Evolutionary conservation across 169 alveolate genomes (phyloP).

Genomic region (Babesia ovata): DNA sequence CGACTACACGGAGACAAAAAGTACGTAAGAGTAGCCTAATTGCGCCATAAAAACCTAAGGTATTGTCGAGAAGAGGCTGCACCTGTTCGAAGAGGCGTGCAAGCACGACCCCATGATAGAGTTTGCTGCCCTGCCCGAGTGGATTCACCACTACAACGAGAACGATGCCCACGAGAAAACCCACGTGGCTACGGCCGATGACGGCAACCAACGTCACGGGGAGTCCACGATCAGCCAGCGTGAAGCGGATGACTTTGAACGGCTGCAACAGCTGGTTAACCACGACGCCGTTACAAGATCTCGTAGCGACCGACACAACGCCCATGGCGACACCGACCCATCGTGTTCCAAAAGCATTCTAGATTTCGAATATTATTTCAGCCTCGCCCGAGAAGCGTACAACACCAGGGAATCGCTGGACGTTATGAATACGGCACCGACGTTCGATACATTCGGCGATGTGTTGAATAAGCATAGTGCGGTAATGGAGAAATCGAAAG

Average conservation of each 20-base stretch:
- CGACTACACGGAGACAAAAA: constrained; percentile 6
- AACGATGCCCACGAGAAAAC: not conserved
- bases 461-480: not conserved
- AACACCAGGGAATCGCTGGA: not conserved
- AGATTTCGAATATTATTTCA: constrained; percentile 20
- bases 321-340: not conserved
- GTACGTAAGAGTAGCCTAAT: not conserved
- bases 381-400: constrained; percentile 20
- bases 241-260: constrained; percentile 8
- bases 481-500: not conserved
- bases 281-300: not conserved
- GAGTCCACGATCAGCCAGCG: not conserved
- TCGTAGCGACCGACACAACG: not conserved
- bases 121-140: constrained; percentile 5
- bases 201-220: not conserved
- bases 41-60: not conserved
- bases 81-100: constrained; percentile 26
- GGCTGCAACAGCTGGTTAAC: constrained; percentile 13
- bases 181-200: not conserved
- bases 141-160: constrained; percentile 9
- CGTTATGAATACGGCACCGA: not conserved
- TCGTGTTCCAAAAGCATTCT: not conserved
- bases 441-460: not conserved
- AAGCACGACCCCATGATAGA: constrained; percentile 14
- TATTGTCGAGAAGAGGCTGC: constrained; percentile 22